Percentiles rank a stretch among this genome's conserved stretches.
phyloP scores from a whole-genome alignment of 2,329 filamentous ascomycete genomes.

The Pseudogymnoascus sp. region DNA sequence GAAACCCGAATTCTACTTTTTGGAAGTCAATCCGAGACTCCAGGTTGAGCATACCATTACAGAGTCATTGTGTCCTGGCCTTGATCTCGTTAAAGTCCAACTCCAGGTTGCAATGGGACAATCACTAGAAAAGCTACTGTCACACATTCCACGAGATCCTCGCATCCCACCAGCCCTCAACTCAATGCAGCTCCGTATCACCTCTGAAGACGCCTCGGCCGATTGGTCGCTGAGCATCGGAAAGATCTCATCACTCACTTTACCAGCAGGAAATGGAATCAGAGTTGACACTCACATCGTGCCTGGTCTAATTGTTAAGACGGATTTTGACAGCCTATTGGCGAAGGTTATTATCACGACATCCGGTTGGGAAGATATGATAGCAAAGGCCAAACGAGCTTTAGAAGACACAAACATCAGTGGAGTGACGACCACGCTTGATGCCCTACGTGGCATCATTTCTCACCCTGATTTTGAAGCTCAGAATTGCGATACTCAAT shows the following conservation, averaged over 20 bases:
- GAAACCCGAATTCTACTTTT: slow-evolving; percentile 37
- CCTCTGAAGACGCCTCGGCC: slow-evolving; percentile 36
- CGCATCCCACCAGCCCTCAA: slow-evolving; percentile 28
- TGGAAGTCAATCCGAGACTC: slow-evolving; percentile 29
- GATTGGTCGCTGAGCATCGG: slow-evolving; percentile 55
- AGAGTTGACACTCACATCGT: slow-evolving; percentile 40
- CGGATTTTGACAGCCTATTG: slow-evolving; percentile 43
- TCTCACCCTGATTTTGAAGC: slow-evolving; percentile 43
- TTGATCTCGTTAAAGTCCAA: slow-evolving; percentile 32
- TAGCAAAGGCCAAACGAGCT: slow-evolving; percentile 49
- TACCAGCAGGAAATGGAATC: slow-evolving; percentile 51
- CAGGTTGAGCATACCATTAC: slow-evolving; percentile 31
- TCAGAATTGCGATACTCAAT: slow-evolving; percentile 47
- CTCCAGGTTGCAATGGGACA: slow-evolving; percentile 34
- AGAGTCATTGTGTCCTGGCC: slow-evolving; percentile 33
- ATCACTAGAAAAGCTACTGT: slow-evolving; percentile 29
- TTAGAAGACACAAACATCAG: slow-evolving; percentile 49
- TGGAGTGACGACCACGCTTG: slow-evolving; percentile 54
- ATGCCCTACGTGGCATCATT: slow-evolving; percentile 48
- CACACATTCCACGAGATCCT: slow-evolving; percentile 29
- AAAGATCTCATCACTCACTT: slow-evolving; percentile 48
- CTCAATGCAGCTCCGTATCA: slow-evolving; percentile 41
- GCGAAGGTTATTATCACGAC: slow-evolving; percentile 43
- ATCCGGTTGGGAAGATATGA: slow-evolving; percentile 42
- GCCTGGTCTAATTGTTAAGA: slow-evolving; percentile 37